A percentile compares a stretch with the other conserved stretches of the same genome.
Evolutionary conservation across 164 flowering plant genomes (phyloP).

Genomic region (Magnolia kwangsiensis): DNA sequence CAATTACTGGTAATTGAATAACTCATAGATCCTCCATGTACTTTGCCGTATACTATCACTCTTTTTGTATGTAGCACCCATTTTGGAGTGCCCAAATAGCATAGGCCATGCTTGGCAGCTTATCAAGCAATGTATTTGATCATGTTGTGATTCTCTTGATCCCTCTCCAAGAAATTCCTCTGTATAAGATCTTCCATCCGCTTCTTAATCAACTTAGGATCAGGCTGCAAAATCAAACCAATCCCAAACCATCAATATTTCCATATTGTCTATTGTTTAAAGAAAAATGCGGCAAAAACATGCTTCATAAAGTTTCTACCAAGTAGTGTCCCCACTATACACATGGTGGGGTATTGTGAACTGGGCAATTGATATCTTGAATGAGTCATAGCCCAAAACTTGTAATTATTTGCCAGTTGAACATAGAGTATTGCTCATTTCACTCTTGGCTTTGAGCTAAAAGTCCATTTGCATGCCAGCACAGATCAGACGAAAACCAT

Average conservation of each 20-base stretch:
- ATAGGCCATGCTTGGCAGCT: neutral
- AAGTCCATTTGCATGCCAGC: neutral
- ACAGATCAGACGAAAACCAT: neutral
- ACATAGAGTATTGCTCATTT: too few relatives aligned
- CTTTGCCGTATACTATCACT: too few relatives aligned
- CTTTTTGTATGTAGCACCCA: too few relatives aligned
- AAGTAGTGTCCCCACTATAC: too few relatives aligned
- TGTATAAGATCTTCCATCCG: constrained; percentile 64
- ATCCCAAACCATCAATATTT: neutral
- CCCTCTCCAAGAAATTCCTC: constrained; percentile 68
- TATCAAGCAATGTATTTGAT: neutral
- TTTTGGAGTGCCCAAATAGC: too few relatives aligned
- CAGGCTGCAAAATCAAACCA: constrained; percentile 44
- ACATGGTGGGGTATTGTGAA: neutral
- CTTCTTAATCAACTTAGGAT: constrained; percentile 64
- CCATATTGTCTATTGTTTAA: neutral
- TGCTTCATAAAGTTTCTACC: too few relatives aligned
- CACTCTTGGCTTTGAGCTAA: neutral
- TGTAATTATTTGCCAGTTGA: too few relatives aligned
- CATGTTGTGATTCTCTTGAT: constrained; percentile 51
- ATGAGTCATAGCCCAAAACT: neutral
- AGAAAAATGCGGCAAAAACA: neutral
- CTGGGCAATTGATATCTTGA: neutral
- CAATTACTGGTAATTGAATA: too few relatives aligned
- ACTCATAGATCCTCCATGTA: too few relatives aligned